phyloP scores from a whole-genome alignment of 1,284 basidiomycete species.

The Cutaneotrichosporon spelunceum region DNA sequence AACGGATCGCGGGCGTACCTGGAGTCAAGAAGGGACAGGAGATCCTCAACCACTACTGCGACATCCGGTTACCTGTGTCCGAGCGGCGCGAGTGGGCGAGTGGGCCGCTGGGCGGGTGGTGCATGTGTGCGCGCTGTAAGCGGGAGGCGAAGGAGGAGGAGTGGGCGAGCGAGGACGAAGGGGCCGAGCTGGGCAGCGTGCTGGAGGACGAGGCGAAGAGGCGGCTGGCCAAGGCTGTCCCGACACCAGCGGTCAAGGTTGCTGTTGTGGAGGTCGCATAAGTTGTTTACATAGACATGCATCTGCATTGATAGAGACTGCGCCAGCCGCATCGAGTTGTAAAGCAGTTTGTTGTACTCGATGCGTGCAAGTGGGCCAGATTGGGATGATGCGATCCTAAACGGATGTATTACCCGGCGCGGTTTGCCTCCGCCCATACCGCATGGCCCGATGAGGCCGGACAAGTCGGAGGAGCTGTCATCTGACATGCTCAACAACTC shows the following conservation, averaged over 20 bases:
- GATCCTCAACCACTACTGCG: slow-evolving; percentile 24
- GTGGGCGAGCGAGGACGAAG: neutral
- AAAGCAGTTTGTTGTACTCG: too few relatives aligned
- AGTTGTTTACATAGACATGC: too few relatives aligned
- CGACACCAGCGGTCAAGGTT: neutral
- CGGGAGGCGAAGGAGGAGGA: slow-evolving; percentile 12
- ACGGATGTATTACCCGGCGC: too few relatives aligned
- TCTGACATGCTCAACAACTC: too few relatives aligned
- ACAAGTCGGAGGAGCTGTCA: too few relatives aligned
- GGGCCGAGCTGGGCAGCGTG: neutral
- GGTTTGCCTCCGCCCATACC: too few relatives aligned
- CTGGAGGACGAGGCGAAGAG: neutral
- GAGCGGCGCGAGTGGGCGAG: slow-evolving; percentile 22
- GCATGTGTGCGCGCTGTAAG: slow-evolving; percentile 16
- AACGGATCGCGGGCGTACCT: slow-evolving; percentile 1
- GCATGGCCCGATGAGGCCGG: too few relatives aligned
- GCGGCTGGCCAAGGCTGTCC: neutral
- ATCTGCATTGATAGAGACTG: neutral
- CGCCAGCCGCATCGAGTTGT: neutral
- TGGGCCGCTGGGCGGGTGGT: slow-evolving; percentile 18
- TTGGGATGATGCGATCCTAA: too few relatives aligned
- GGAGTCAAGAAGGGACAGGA: slow-evolving; percentile 17
- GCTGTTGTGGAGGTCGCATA: neutral
- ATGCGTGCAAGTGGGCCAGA: too few relatives aligned
- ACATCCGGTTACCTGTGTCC: slow-evolving; percentile 16